These are phyloP conservation scores for Mucor lusitanicus DNA, from an alignment of 371 early-diverging fungal genomes.

Conservation along the genomic window DNA sequence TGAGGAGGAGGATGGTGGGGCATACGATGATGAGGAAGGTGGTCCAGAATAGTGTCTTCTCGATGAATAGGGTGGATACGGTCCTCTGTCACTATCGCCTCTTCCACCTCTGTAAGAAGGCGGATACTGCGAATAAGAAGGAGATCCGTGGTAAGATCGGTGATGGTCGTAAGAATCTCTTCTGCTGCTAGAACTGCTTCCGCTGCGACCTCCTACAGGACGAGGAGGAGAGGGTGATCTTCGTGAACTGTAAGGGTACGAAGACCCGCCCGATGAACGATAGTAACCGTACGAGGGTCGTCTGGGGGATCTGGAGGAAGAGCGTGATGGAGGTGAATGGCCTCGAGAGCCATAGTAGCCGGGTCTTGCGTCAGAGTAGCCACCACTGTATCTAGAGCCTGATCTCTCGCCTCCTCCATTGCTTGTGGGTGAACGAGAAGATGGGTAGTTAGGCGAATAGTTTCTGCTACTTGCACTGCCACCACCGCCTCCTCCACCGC, in stretches of 20 bases:
- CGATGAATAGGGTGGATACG: constrained; percentile 23
- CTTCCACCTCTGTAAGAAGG: constrained; percentile 9
- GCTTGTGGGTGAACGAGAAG: constrained; percentile 31
- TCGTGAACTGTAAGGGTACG: constrained; percentile 27
- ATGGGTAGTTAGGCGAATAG: constrained; percentile 32
- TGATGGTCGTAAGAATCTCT: constrained; percentile 37
- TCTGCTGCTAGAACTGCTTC: constrained; percentile 23
- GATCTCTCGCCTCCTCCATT: background rate
- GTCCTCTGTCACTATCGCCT: constrained; percentile 1
- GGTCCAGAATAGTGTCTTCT: constrained; percentile 26
- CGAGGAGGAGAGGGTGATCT: constrained; percentile 33
- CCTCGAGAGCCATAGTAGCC: constrained; percentile 26
- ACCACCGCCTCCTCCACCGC: constrained; percentile 2
- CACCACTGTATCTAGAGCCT: constrained; percentile 6
- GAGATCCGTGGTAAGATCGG: constrained; percentile 17
- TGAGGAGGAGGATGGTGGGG: constrained; percentile 5
- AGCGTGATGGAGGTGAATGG: constrained; percentile 32
- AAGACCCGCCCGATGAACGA: constrained; percentile 15
- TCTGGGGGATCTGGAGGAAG: constrained; percentile 36
- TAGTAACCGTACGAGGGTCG: constrained; percentile 41
- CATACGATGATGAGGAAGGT: constrained; percentile 1
- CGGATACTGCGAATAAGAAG: constrained; percentile 10
- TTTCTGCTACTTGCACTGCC: constrained; percentile 13
- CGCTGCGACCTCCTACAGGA: constrained; percentile 6
- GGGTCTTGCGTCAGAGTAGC: constrained; percentile 27